phyloP scores from a whole-genome alignment of 2,329 filamentous ascomycete genomes.

The Alternaria sp. region DNA sequence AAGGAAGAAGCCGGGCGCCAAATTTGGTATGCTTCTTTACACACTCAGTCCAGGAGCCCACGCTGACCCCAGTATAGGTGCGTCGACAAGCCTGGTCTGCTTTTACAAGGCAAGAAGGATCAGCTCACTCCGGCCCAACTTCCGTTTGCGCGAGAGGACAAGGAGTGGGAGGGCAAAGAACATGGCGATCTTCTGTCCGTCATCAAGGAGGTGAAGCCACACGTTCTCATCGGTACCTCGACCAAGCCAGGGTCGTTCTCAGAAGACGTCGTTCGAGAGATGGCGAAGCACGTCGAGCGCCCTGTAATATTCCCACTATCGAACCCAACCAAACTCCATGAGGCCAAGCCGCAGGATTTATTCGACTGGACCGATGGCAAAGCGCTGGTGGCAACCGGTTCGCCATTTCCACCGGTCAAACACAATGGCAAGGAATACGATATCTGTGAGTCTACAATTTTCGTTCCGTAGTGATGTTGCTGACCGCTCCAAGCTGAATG shows the following conservation, averaged over 20 bases:
- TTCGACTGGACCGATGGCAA: constrained; percentile 79
- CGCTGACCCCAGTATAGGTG: constrained; percentile 60
- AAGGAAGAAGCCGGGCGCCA: constrained; percentile 78
- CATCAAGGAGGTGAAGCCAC: constrained; percentile 73
- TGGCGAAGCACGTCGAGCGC: constrained; percentile 73
- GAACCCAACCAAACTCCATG: constrained; percentile 84
- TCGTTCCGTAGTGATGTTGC: background rate
- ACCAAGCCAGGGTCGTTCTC: constrained; percentile 80
- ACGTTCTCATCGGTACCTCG: constrained; percentile 83
- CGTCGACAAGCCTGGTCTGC: constrained; percentile 79
- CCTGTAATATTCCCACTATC: constrained; percentile 90
- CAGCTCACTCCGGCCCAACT: constrained; percentile 71
- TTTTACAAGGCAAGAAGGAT: constrained; percentile 68
- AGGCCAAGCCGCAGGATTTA: constrained; percentile 78
- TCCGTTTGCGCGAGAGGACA: constrained; percentile 67
- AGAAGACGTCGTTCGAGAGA: constrained; percentile 73
- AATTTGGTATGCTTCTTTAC: constrained; percentile 67
- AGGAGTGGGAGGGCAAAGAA: constrained; percentile 66
- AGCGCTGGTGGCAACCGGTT: constrained; percentile 81
- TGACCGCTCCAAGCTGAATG: constrained; percentile 70
- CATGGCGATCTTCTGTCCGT: constrained; percentile 68
- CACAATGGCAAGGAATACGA: constrained; percentile 62
- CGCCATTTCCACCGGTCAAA: constrained; percentile 77
- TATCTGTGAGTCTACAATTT: constrained; percentile 53
- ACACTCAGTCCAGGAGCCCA: too few species aligned